A percentile compares a stretch with the other conserved stretches of the same genome.
Evolutionary conservation across 768 basidiomycete genomes (phyloP).

Genomic region (Leccinum fibrillosum): DNA sequence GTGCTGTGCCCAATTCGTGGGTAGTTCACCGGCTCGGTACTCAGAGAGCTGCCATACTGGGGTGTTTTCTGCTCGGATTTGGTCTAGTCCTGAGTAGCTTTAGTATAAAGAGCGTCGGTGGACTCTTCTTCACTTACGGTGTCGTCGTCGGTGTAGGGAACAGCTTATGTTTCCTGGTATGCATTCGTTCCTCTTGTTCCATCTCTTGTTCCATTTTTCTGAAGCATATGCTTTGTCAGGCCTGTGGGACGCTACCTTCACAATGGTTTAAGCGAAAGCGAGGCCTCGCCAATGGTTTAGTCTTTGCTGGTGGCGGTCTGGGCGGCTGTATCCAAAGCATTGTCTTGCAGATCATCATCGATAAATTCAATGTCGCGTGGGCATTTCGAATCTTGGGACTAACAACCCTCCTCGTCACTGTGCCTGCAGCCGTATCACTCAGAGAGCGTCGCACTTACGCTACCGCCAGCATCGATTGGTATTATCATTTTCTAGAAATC

Average conservation of each 20-base stretch:
- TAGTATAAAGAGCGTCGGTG: constrained; percentile 18
- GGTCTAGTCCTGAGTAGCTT: constrained; percentile 18
- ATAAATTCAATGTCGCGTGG: constrained; percentile 28
- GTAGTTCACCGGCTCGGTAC: constrained; percentile 31
- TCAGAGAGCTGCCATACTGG: constrained; percentile 26
- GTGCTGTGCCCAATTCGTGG: constrained; percentile 28
- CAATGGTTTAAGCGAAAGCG: constrained; percentile 34
- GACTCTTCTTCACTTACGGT: constrained; percentile 24
- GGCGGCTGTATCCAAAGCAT: constrained; percentile 32
- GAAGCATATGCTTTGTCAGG: background rate
- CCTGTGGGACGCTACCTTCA: constrained; percentile 32
- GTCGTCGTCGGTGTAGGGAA: constrained; percentile 29
- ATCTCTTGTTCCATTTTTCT: background rate
- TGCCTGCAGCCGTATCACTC: constrained; percentile 29
- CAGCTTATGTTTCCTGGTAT: constrained; percentile 26
- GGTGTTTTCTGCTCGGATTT: constrained; percentile 27
- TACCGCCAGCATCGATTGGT: constrained; percentile 24
- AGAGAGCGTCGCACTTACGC: constrained; percentile 20
- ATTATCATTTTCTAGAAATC: background rate
- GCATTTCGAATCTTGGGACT: constrained; percentile 32
- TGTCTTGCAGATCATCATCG: constrained; percentile 25
- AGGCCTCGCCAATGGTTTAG: constrained; percentile 34
- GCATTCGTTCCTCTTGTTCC: background rate
- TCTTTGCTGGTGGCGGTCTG: constrained; percentile 31
- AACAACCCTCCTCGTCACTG: constrained; percentile 22